Evolutionary conservation across 2,329 filamentous ascomycete species (phyloP).

Genomic region (Metarhizium brunneum): DNA sequence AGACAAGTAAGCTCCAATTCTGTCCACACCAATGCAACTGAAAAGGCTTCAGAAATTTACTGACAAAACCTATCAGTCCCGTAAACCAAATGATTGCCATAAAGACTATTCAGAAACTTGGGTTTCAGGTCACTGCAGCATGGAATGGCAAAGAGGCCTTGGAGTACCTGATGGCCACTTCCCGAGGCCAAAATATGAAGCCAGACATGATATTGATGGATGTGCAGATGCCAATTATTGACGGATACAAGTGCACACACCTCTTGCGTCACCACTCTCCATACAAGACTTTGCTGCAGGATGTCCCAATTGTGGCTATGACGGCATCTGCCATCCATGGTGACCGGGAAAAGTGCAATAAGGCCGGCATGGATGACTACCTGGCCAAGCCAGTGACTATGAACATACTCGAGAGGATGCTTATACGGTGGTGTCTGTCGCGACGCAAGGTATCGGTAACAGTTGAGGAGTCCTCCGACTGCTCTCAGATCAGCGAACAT

Average conservation of each 20-base stretch:
- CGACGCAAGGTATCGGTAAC: conserved; percentile 16
- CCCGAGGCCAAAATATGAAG: conserved; percentile 38
- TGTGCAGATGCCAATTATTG: conserved; percentile 67
- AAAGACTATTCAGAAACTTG: conserved; percentile 64
- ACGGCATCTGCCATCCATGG: conserved; percentile 71
- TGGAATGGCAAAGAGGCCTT: conserved; percentile 75
- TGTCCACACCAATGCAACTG: not conserved
- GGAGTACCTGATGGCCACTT: conserved; percentile 56
- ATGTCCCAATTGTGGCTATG: conserved; percentile 73
- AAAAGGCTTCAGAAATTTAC: not conserved
- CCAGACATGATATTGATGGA: conserved; percentile 75
- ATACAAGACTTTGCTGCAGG: conserved; percentile 48
- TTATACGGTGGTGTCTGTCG: conserved; percentile 54
- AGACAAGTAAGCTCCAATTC: conserved; percentile 53
- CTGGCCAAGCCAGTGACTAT: conserved; percentile 65
- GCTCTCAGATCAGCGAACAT: conserved; percentile 34
- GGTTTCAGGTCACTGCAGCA: conserved; percentile 60
- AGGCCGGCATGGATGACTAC: conserved; percentile 70
- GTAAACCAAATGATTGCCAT: conserved; percentile 71
- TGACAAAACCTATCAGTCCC: conserved; percentile 25
- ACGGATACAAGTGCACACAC: conserved; percentile 70
- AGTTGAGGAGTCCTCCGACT: conserved; percentile 28
- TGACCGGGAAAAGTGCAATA: conserved; percentile 63
- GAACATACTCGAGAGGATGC: conserved; percentile 58
- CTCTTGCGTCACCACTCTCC: conserved; percentile 59